A percentile compares a stretch with the other conserved stretches of the same genome.
Evolutionary conservation across 768 basidiomycete genomes (phyloP).

Genomic region (Dendrothele bispora): DNA sequence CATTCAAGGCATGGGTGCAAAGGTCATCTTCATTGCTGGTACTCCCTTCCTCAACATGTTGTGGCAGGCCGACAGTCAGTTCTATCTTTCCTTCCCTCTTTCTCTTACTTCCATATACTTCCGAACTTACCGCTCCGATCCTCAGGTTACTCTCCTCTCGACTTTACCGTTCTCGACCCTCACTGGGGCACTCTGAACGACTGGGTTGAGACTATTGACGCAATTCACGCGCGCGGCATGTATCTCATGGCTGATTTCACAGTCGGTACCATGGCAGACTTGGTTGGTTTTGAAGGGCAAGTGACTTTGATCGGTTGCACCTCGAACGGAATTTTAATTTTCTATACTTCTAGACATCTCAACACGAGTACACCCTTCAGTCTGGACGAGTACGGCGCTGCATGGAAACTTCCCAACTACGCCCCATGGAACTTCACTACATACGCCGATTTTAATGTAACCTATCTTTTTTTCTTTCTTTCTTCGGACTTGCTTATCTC

Average conservation of each 20-base stretch:
- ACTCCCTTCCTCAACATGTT: slow-evolving; percentile 94
- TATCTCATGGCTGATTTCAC: slow-evolving; percentile 94
- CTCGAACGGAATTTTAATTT: background rate
- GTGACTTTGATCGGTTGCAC: slow-evolving; percentile 28
- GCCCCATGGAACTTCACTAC: slow-evolving; percentile 84
- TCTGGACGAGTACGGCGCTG: slow-evolving; percentile 67
- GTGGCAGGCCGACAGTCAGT: slow-evolving; percentile 94
- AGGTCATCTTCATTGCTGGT: slow-evolving; percentile 87
- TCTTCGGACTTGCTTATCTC: slow-evolving; percentile 2
- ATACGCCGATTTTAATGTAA: slow-evolving; percentile 82
- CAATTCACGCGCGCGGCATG: slow-evolving; percentile 81
- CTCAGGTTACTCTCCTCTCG: slow-evolving; percentile 89
- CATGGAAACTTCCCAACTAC: slow-evolving; percentile 76
- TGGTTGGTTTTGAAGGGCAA: slow-evolving; percentile 83
- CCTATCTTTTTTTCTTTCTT: slow-evolving; percentile 17
- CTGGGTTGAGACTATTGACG: slow-evolving; percentile 75
- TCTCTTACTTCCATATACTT: slow-evolving; percentile 1
- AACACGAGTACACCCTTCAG: slow-evolving; percentile 82
- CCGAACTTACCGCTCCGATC: too few relatives aligned
- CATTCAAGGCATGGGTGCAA: slow-evolving; percentile 87
- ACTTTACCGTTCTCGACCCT: slow-evolving; percentile 88
- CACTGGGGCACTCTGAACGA: slow-evolving; percentile 87
- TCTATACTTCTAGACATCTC: slow-evolving; percentile 51
- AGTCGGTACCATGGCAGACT: slow-evolving; percentile 88
- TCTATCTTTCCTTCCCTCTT: slow-evolving; percentile 6